Evolutionary conservation across 371 early-diverging fungal genomes (phyloP).

Genomic region (Encephalitozoon hellem): DNA sequence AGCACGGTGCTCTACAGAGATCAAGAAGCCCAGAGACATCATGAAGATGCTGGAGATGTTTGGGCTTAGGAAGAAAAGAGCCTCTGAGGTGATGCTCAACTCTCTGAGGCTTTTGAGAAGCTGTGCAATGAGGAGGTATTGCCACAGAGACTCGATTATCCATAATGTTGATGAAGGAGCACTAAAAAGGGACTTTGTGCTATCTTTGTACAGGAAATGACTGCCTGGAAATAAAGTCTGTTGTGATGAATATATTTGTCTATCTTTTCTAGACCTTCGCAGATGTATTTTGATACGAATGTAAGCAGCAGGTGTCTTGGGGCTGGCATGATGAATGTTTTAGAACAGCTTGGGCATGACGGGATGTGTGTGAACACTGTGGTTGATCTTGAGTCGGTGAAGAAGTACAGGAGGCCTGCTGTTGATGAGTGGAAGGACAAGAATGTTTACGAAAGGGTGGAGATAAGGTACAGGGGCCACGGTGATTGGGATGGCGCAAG

Average conservation of each 20-base stretch:
- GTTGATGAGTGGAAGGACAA: background rate
- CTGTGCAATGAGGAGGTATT: constrained; percentile 34
- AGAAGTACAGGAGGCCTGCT: background rate
- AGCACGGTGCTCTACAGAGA: constrained; percentile 11
- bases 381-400: background rate
- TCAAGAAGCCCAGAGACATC: constrained; percentile 18
- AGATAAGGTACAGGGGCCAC: background rate
- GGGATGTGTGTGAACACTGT: constrained; percentile 22
- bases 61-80: background rate
- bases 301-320: background rate
- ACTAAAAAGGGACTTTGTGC: constrained; percentile 35
- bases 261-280: background rate
- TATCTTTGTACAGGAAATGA: background rate
- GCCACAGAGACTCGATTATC: background rate
- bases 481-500: background rate
- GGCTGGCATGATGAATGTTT: background rate
- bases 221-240: background rate
- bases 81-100: constrained; percentile 7
- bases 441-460: background rate
- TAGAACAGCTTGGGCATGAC: background rate
- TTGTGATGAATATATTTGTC: background rate
- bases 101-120: background rate
- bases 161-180: constrained; percentile 24
- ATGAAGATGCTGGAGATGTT: constrained; percentile 8
- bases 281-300: constrained; percentile 23